Conservation (phyloP, 192 early-diverging fungal genomes). For the Coemansia sp. region DNA sequence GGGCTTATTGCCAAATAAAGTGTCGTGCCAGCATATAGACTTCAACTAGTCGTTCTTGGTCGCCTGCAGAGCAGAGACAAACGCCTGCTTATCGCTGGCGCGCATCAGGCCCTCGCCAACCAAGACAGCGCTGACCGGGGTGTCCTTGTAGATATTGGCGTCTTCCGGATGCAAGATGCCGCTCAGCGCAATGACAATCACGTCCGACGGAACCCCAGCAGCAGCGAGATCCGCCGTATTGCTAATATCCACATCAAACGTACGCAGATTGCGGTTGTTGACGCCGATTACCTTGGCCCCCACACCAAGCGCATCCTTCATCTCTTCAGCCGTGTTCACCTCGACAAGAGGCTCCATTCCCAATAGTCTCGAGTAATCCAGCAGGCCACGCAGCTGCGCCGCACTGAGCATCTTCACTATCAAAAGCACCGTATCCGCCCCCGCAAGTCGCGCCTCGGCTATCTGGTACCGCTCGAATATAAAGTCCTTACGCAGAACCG, state of each 20-base stretch:
- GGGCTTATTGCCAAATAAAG: too few relatives aligned
- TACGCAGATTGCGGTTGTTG: slow-evolving; percentile 97
- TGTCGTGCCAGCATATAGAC: too few relatives aligned
- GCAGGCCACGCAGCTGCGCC: slow-evolving; percentile 62
- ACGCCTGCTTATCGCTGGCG: slow-evolving; percentile 65
- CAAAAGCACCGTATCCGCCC: slow-evolving; percentile 93
- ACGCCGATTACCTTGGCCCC: slow-evolving; percentile 92
- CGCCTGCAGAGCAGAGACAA: slow-evolving; percentile 65
- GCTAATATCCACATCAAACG: slow-evolving; percentile 91
- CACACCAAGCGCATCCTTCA: slow-evolving; percentile 75
- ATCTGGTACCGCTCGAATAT: slow-evolving; percentile 95
- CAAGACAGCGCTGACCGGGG: slow-evolving; percentile 77
- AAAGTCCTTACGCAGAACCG: slow-evolving; percentile 96
- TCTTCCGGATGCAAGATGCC: slow-evolving; percentile 83
- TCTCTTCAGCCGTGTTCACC: slow-evolving; percentile 88
- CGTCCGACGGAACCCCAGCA: slow-evolving; percentile 60
- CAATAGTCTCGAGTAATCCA: slow-evolving; percentile 70
- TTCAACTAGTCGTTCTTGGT: background rate
- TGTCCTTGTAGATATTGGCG: slow-evolving; percentile 73
- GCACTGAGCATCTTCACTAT: slow-evolving; percentile 92
- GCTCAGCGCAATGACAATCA: slow-evolving; percentile 82
- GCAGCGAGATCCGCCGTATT: slow-evolving; percentile 75
- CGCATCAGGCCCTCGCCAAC: slow-evolving; percentile 97
- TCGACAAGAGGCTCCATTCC: slow-evolving; percentile 99
- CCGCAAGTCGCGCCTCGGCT: slow-evolving; percentile 88